Conservation (phyloP, 495 filamentous ascomycete species). For the Penicillium macrosclerotiorum region DNA sequence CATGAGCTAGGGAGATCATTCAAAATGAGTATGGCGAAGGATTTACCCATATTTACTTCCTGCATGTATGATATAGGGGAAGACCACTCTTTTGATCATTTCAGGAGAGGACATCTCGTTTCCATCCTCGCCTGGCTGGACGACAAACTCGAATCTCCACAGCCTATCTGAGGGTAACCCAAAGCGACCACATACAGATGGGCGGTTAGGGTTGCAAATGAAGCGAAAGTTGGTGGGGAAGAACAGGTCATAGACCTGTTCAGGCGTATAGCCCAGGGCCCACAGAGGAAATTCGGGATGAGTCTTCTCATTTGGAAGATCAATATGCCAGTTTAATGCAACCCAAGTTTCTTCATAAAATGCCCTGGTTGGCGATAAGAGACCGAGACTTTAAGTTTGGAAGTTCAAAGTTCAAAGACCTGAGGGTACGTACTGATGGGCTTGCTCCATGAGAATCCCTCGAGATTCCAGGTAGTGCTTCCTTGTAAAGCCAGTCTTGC, state of each 20-base stretch:
- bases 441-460: constrained; percentile 41
- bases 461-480: constrained; percentile 48
- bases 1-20: neutral
- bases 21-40: neutral
- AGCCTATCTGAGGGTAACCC: constrained; percentile 37
- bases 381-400: too few relatives aligned
- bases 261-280: constrained; percentile 43
- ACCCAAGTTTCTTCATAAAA: constrained; percentile 53
- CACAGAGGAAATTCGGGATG: constrained; percentile 51
- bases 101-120: constrained; percentile 28
- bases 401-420: too few relatives aligned
- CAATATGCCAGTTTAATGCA: constrained; percentile 48
- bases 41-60: constrained; percentile 32
- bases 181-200: constrained; percentile 48
- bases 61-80: constrained; percentile 31
- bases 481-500: constrained; percentile 47
- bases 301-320: constrained; percentile 40
- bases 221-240: constrained; percentile 49
- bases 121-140: constrained; percentile 26
- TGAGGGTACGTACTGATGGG: constrained; percentile 18
- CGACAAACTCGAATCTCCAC: constrained; percentile 51
- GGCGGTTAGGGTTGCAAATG: constrained; percentile 39
- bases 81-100: constrained; percentile 25
- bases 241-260: constrained; percentile 50
- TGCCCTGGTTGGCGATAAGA: too few relatives aligned